Percentiles rank a stretch among this genome's conserved stretches.
Conservation (phyloP, 345 rosid genomes). For the Lumnitzera littorea region DNA sequence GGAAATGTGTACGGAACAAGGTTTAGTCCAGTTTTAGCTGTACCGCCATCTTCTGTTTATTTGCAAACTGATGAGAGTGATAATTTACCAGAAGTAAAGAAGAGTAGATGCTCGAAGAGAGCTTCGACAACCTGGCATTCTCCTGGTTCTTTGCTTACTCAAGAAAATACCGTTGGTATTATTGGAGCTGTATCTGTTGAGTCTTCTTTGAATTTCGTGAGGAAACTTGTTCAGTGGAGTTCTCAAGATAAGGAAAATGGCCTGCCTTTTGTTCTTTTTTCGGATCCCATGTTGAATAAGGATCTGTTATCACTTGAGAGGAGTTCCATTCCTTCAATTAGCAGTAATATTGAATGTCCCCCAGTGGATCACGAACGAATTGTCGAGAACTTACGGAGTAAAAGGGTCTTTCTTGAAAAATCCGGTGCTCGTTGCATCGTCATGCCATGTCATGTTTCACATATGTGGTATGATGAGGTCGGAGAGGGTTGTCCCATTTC, state of each 20-base stretch:
- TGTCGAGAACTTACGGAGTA: conserved; percentile 27
- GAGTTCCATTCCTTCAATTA: conserved; percentile 31
- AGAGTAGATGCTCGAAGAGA: conserved; percentile 24
- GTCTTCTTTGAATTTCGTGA: conserved; percentile 46
- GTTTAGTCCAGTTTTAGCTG: conserved; percentile 34
- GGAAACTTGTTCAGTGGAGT: conserved; percentile 48
- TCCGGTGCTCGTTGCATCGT: conserved; percentile 45
- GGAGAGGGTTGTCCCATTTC: conserved; percentile 25
- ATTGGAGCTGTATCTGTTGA: conserved; percentile 58
- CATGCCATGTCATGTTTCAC: conserved; percentile 42
- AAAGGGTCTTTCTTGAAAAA: conserved; percentile 35
- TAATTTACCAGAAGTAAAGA: conserved; percentile 32
- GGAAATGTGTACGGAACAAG: conserved; percentile 23
- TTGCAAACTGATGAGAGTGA: conserved; percentile 50
- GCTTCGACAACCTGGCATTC: conserved; percentile 13
- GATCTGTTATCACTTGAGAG: conserved; percentile 43
- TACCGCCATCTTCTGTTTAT: conserved; percentile 46
- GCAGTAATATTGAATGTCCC: conserved; percentile 21
- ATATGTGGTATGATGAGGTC: conserved; percentile 40
- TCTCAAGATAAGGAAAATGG: conserved; percentile 34
- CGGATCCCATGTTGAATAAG: conserved; percentile 56
- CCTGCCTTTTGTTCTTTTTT: conserved; percentile 58
- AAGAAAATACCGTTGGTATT: conserved; percentile 58
- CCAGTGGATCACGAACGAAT: conserved; percentile 23
- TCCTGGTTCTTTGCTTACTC: conserved; percentile 34